Base-by-base conservation (phyloP, 495 filamentous ascomycete species). In the Amphirosellinia nigrospora region DNA sequence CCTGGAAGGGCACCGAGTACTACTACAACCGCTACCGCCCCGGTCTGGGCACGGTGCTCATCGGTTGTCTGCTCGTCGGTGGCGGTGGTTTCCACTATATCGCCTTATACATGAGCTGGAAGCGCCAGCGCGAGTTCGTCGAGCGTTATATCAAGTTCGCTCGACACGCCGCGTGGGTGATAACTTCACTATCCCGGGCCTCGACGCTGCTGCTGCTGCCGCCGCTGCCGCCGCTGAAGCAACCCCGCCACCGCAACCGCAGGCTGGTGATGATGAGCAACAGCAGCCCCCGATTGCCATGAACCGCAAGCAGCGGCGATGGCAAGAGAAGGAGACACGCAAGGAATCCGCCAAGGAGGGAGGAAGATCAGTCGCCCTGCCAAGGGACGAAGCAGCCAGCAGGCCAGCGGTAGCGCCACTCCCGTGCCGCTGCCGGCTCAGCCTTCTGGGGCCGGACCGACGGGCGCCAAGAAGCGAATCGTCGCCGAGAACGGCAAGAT, bases 1-100 rank as follows among this genome's bases (percentile, higher is more conserved):
- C 87, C 59, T 99, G 96, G 96, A 93, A 92, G 79, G 96, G 96
- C 41, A 98, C 96, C 21, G 96, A 94, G 64, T 99, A 98, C 85
- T 98, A 98, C 85, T 99, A 98, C 82, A 90, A 86, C 65, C 91
- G 96, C 8, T 97, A 93, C 86, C 88, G 96, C 34, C 96, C 96
- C 0, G 96, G 96, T 13, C 82, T 98, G 11, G 93, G 92, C 23
- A 90, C 90, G 11, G 96, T 98, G 56, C 79, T 98, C 62, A 62
- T 89, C 13, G 94, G 95, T 45, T 82, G 97, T n/a, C 93, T 97
- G 78, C 75, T 97, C 64, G 86, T 96, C 43, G 89, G 90, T 48
- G 94, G 94, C 41, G 96, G 96, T 62, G 90, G 82, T 23, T 91
- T 89, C 34, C 96, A 99, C 78, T 98, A 98, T 78, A 84, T 89